Base-by-base conservation (phyloP, 2,329 filamentous ascomycete species). In the Trichophyton simii region DNA sequence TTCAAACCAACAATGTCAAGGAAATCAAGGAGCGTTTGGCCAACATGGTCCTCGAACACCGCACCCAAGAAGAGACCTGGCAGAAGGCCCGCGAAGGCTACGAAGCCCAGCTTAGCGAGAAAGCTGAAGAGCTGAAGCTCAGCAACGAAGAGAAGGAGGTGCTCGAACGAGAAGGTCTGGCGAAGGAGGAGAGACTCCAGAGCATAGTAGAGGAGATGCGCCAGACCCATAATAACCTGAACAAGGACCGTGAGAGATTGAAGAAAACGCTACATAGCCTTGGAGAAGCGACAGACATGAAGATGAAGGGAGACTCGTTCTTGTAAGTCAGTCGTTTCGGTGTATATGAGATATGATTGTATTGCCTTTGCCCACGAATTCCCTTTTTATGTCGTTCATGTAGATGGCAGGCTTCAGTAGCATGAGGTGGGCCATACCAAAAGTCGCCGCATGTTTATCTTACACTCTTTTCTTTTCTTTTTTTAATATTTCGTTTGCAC, bases 231-330 rank as follows among this genome's bases (percentile, higher is more conserved):
- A 73, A 77, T 52, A 74, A 76, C 61, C 75, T 80, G 71, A 76
- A 77, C 59, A 75, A 77, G 64, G 80, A 83, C 65, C 77, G 78
- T 58, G 77, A 79, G 57, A 76, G 75, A 50, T 70, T 82, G 63
- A 76, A 76, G 58, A 79, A 78, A 68, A 78, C 78, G 58, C 74
- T 79, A 64, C 77, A 80, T 64, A 78, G 73, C 63, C 72, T 78
- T 31, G 76, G 76, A 57, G 80, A 81, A 69, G 79, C 79, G 64
- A 80, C 78, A 61, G 75, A 79, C 64, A 72, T 80, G 63, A 81
- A 71, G 72, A 78, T 69, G 67, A 77, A 78, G 64, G 75, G 76
- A 63, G 77, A 79, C 69, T 69, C 73, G 68, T 79, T 78, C 71
- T 79, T 78, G 77, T 78, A 75, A 78, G 77, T 78, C 66, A 78